Evolutionary conservation across 192 early-diverging fungal genomes (phyloP).

Genomic region (Backusella sp.): DNA sequence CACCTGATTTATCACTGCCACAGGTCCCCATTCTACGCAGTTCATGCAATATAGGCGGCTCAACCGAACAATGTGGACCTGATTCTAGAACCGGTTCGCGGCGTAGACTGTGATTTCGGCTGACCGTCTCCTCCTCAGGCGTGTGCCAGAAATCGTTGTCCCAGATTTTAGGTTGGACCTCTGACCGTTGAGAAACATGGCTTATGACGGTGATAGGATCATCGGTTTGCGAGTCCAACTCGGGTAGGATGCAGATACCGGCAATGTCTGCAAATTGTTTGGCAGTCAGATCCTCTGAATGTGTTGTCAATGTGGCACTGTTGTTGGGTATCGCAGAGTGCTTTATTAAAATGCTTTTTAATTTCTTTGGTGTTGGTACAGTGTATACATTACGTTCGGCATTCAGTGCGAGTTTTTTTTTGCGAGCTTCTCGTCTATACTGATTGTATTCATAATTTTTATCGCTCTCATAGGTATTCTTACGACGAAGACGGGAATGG

Average conservation of each 20-base stretch:
- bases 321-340: background rate
- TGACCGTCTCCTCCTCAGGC: background rate
- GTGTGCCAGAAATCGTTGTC: background rate
- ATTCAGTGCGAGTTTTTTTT: background rate
- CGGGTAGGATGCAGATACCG: slow-evolving; percentile 30
- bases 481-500: slow-evolving; percentile 1
- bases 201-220: background rate
- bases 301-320: slow-evolving; percentile 23
- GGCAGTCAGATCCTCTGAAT: slow-evolving; percentile 36
- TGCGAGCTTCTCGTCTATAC: background rate
- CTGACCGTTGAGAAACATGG: background rate
- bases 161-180: background rate
- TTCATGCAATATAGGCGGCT: slow-evolving; percentile 22
- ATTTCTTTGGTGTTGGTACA: background rate
- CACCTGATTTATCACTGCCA: background rate
- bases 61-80: background rate
- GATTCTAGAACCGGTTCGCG: background rate
- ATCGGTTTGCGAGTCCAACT: background rate
- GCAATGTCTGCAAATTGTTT: slow-evolving; percentile 37
- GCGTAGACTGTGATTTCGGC: background rate
- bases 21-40: slow-evolving; percentile 3
- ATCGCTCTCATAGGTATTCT: slow-evolving; percentile 3
- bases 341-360: background rate
- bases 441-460: slow-evolving; percentile 4
- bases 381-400: background rate